These are phyloP conservation scores for Puccinia hordei DNA, from an alignment of 1,284 basidiomycete genomes.

Conservation along the genomic window DNA sequence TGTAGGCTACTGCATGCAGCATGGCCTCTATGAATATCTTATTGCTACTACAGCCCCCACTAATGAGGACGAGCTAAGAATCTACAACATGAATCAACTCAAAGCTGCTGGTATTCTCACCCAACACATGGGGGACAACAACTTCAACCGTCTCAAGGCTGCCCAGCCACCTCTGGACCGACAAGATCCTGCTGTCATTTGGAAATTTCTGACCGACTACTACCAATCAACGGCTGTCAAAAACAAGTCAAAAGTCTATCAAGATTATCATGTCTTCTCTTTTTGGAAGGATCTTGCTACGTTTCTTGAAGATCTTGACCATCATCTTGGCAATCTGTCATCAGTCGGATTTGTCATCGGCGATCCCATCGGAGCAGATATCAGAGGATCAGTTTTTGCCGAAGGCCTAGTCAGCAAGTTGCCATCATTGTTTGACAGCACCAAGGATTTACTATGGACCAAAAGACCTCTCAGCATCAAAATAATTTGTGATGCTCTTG, in stretches of 20 bases:
- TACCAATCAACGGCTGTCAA: not conserved
- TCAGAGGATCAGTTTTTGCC: not conserved
- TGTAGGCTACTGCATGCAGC: slow-evolving; percentile 8
- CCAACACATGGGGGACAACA: not conserved
- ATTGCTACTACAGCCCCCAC: no score
- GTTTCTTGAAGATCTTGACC: slow-evolving; percentile 2
- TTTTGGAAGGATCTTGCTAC: not conserved
- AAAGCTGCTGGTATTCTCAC: not conserved
- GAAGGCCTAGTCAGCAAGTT: not conserved
- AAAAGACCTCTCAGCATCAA: not conserved
- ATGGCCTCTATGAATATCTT: not conserved
- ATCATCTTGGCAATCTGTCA: not conserved
- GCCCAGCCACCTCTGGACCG: not conserved
- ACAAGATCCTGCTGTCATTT: not conserved
- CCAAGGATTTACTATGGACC: not conserved
- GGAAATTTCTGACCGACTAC: not conserved
- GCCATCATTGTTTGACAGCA: not conserved
- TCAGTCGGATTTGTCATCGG: not conserved
- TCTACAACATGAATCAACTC: not conserved
- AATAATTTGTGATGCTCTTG: not conserved
- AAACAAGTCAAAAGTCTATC: not conserved
- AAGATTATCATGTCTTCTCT: not conserved
- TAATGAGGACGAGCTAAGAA: not conserved
- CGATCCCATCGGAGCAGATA: not conserved
- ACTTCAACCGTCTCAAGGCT: not conserved